Conservation (phyloP, 805 yeast genomes). For the Tetrapisispora iriomotensis region DNA sequence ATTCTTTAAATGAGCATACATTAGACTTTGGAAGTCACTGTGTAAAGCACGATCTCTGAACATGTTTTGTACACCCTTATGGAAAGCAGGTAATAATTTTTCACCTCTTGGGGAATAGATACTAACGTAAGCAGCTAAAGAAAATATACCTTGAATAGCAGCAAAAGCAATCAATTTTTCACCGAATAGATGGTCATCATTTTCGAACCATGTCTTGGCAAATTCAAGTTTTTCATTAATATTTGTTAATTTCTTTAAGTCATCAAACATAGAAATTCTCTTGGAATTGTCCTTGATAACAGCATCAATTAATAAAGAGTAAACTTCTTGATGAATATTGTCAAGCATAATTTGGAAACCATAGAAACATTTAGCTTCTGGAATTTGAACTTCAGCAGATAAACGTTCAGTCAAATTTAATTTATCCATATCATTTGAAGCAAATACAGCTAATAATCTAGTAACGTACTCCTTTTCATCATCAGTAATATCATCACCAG, state of each 20-base stretch:
- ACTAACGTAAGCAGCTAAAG: constrained; percentile 94
- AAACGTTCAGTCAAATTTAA: constrained; percentile 94
- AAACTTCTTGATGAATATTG: constrained; percentile 95
- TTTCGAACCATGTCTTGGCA: constrained; percentile 94
- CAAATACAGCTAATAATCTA: constrained; percentile 89
- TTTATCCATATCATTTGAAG: constrained; percentile 93
- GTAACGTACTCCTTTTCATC: constrained; percentile 87
- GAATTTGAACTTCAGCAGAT: constrained; percentile 90
- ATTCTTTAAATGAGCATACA: constrained; percentile 84
- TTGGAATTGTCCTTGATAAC: constrained; percentile 92
- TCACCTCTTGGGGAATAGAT: constrained; percentile 95
- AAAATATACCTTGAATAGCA: constrained; percentile 96
- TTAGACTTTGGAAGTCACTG: constrained; percentile 92
- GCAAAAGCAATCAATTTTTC: constrained; percentile 97
- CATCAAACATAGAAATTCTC: constrained; percentile 77
- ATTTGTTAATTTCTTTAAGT: constrained; percentile 85
- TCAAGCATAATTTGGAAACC: constrained; percentile 99
- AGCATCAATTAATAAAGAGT: constrained; percentile 84
- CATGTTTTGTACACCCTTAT: constrained; percentile 90
- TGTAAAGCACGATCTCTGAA: constrained; percentile 97
- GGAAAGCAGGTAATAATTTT: constrained; percentile 95
- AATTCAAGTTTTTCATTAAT: constrained; percentile 92
- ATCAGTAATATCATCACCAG: constrained; percentile 78
- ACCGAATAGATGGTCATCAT: constrained; percentile 74
- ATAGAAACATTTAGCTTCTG: constrained; percentile 97